Conservation (phyloP, 352 stramenopile species). For the Phytopythium kandeliae region DNA sequence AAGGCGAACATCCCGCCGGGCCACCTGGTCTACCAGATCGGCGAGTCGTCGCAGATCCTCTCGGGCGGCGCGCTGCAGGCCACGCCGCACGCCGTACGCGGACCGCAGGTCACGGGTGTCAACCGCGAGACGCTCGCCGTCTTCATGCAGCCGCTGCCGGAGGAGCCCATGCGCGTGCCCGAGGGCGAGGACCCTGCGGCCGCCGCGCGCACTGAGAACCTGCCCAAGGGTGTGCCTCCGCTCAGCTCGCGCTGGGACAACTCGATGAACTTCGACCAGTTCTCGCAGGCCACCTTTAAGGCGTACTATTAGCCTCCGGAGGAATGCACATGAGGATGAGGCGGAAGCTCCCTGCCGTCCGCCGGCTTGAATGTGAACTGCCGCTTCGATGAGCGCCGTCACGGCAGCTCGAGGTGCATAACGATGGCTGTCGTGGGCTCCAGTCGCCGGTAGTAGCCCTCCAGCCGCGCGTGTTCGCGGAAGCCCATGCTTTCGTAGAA, state of each 20-base stretch:
- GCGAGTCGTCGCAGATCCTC: conserved; percentile 95
- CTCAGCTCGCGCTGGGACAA: conserved; percentile 85
- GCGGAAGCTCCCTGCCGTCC: too few relatives aligned
- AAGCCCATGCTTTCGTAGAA: conserved; percentile 61
- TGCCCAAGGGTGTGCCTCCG: conserved; percentile 75
- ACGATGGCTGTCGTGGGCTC: conserved; percentile 48
- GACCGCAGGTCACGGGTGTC: conserved; percentile 60
- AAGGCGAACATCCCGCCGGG: conserved; percentile 83
- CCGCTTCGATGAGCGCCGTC: neutral
- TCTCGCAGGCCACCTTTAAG: conserved; percentile 87
- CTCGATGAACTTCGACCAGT: conserved; percentile 89
- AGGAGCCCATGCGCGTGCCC: conserved; percentile 79
- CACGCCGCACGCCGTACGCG: conserved; percentile 89
- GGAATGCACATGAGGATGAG: neutral
- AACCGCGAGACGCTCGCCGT: conserved; percentile 94
- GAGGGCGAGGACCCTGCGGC: conserved; percentile 22
- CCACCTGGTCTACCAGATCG: conserved; percentile 93
- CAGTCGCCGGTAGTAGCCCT: conserved; percentile 64
- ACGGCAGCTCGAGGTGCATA: conserved; percentile 27
- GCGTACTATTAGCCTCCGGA: conserved; percentile 75
- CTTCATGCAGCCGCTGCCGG: conserved; percentile 94
- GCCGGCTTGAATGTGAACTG: too few relatives aligned
- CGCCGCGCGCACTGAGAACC: conserved; percentile 61
- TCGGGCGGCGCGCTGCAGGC: conserved; percentile 90
- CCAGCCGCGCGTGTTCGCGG: conserved; percentile 27